Evolutionary conservation across 495 filamentous ascomycete species (phyloP), one percentile per base, ranked within the genome.

Genomic region (Neurospora sp.): DNA sequence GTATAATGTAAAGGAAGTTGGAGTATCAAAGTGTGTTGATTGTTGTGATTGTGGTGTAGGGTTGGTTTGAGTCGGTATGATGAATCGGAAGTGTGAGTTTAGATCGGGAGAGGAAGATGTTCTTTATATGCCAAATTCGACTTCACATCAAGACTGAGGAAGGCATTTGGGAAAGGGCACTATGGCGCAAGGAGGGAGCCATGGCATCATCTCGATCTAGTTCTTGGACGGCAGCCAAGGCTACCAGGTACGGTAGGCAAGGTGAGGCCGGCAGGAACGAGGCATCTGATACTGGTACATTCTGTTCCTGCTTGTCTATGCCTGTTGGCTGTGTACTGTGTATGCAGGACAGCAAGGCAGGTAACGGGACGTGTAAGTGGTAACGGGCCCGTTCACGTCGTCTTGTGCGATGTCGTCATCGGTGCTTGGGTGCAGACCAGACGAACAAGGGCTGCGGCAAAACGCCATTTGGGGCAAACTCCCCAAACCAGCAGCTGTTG

Each of bases 11-110:
- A 71, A 59, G 11, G 69, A 43, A 21, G 31, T 74, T 48, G 59
- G 62, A 39, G 72, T 71, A 48, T 36, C 71, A 70, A 72, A 73
- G 40, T 74, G 45, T 69, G 45, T 42, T 73, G 15, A 7, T 72
- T 69, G 66, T 62, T 37, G 28, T 71, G n/a, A 69, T 71, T 62
- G 54, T 62, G 8, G 54, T 13, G 7, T 8, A 11, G 24, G 24
- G 48, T 31, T 62, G 54, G 7, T 28, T 48, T 48, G 43, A 48
- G 43, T 48, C n/a, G 15, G 24, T 59, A 15, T 59, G 48, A 62
- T 62, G 54, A 62, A 62, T 62, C 21, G 54, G 5, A 31, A 62
- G 11, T 31, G 13, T 62, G 21, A 31, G 13, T 6, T 62, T 13
- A 17, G 21, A 31, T 62, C 13, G 54, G 11, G 24, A 31, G 24